Percentiles rank a stretch among this genome's conserved stretches.
These are phyloP conservation scores for Tubosaeta sp. DNA, from an alignment of 768 basidiomycete genomes.

Conservation along the genomic window DNA sequence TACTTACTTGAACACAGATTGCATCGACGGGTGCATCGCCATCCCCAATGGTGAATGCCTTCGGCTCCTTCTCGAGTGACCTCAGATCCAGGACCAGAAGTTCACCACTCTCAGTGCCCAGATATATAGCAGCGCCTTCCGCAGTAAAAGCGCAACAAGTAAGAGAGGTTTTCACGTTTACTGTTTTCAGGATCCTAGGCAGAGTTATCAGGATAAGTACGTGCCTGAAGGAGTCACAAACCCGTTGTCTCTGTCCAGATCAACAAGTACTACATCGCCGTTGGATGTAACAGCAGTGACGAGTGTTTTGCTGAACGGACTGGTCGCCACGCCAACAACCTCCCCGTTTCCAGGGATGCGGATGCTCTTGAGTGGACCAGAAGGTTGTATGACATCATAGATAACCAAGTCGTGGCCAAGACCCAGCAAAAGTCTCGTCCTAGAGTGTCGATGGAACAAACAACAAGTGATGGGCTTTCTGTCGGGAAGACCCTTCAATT, in stretches of 20 bases:
- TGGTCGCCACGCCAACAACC: constrained; percentile 56
- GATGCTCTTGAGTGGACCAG: constrained; percentile 51
- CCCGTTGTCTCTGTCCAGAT: constrained; percentile 75
- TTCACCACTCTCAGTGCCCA: constrained; percentile 62
- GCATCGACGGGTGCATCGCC: constrained; percentile 44
- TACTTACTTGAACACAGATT: constrained; percentile 54
- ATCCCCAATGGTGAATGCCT: constrained; percentile 47
- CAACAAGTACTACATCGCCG: constrained; percentile 56
- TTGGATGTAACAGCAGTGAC: constrained; percentile 52
- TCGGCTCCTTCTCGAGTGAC: constrained; percentile 61
- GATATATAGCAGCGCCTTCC: constrained; percentile 62
- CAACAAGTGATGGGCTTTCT: constrained; percentile 43
- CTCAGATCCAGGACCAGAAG: constrained; percentile 64
- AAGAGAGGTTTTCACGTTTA: constrained; percentile 49
- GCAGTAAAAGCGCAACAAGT: constrained; percentile 65
- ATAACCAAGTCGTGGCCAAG: constrained; percentile 50
- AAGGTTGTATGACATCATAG: constrained; percentile 59
- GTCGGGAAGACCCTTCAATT: constrained; percentile 50
- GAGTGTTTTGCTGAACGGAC: constrained; percentile 75
- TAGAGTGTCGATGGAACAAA: constrained; percentile 58
- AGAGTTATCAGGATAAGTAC: background rate
- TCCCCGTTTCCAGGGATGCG: constrained; percentile 45
- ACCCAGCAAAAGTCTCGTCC: constrained; percentile 56
- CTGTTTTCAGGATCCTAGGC: constrained; percentile 53
- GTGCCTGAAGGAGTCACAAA: constrained; percentile 27